Base-by-base conservation (phyloP, 306 rosid species). In the Acmispon strigosus region DNA sequence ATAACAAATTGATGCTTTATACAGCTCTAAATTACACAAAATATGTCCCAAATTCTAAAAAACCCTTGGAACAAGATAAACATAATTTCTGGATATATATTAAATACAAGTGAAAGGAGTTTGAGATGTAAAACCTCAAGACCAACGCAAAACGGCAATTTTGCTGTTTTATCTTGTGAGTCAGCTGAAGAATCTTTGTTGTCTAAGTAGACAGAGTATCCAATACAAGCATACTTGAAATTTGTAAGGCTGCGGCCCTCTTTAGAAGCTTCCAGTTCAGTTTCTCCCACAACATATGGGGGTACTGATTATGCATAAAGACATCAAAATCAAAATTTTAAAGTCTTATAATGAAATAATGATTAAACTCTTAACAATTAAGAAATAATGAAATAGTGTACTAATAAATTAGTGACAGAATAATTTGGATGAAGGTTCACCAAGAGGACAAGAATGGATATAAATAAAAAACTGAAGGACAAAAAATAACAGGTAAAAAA, bases 201-300 rank as follows among this genome's bases (percentile, higher is more conserved):
- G 83, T 89, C 86, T 57, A 90, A 52, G 86, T 77, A 87, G 51
- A 94, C 89, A 1, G 99, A 90, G 84, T 94, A 90, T 70, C 99
- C 99, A 49, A 87, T 66, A 44, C 98, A 94, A 19, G 88, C 97
- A 74, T 94, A 94, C 82, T 84, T 89, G 81, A 94, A 90, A 84
- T 86, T 88, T 13, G 82, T 39, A 73, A 86, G 86, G 61, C 76
- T 87, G 49, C 89, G 87, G 67, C 89, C 98, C 42, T 88, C 85
- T 84, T 86, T 87, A 5, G 90, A 80, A 70, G 92, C 92, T 82
- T 87, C 89, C 83, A 84, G 73, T 79, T 94, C 97, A 7, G 90
- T 82, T 86, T 86, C 88, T 58, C 97, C 95, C 75, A 87, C 89
- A 27, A 87, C 59, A 53, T 85, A 84, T 58, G 85, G 86, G 36